phyloP scores from a whole-genome alignment of 345 rosid genomes.

The Excoecaria cochinchinensis region DNA sequence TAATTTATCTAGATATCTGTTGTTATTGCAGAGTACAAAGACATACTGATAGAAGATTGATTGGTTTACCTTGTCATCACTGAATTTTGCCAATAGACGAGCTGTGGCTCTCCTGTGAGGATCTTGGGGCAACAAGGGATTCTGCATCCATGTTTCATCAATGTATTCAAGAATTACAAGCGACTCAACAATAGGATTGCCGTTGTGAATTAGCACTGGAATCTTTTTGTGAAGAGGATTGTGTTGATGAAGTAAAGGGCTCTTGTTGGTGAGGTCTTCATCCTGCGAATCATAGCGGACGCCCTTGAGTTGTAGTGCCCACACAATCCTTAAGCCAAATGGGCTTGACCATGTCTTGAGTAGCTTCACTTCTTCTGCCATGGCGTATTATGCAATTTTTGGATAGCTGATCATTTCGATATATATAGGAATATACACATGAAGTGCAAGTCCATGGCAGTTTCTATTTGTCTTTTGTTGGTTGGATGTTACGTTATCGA shows the following conservation, averaged over 20 bases:
- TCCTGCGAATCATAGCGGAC: conserved; percentile 26
- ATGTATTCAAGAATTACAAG: conserved; percentile 37
- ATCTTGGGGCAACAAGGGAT: conserved; percentile 33
- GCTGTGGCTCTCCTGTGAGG: conserved; percentile 27
- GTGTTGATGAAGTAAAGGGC: conserved; percentile 26
- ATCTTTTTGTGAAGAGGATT: conserved; percentile 37
- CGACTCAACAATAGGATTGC: conserved; percentile 33
- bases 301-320: conserved; percentile 38
- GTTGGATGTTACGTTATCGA: neutral
- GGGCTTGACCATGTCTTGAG: conserved; percentile 40
- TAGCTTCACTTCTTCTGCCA: conserved; percentile 37
- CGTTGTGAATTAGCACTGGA: conserved; percentile 33
- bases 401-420: neutral
- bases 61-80: conserved; percentile 29
- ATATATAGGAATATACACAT: neutral
- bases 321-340: conserved; percentile 26
- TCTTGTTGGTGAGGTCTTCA: conserved; percentile 36
- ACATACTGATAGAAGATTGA: neutral
- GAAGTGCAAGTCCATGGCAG: neutral
- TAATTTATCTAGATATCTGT: neutral
- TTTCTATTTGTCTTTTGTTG: neutral
- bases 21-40: no score
- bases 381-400: neutral
- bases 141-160: conserved; percentile 35
- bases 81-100: conserved; percentile 37